Conservation (phyloP, 2,329 filamentous ascomycete genomes). For the Pyrenophora teres region DNA sequence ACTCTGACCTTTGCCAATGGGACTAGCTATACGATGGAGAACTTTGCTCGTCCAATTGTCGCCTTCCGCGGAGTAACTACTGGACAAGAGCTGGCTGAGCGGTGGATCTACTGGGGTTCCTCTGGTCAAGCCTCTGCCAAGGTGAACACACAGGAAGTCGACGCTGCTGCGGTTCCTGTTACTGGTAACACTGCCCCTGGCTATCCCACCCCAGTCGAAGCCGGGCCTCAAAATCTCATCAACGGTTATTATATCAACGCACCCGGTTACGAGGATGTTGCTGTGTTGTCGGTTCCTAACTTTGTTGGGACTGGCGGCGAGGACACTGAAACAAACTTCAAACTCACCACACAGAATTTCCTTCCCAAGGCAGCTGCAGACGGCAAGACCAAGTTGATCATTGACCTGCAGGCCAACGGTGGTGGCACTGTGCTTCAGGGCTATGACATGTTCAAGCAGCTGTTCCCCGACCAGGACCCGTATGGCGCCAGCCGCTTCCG, state of each 20-base stretch:
- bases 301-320: constrained; percentile 40
- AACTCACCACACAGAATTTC: constrained; percentile 49
- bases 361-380: constrained; percentile 51
- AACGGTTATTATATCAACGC: constrained; percentile 53
- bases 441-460: constrained; percentile 64
- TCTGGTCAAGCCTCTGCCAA: background rate
- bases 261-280: constrained; percentile 51
- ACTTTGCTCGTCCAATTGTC: constrained; percentile 49
- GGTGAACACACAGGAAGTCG: background rate
- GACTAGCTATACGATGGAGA: constrained; percentile 46
- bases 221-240: constrained; percentile 49
- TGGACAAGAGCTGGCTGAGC: constrained; percentile 48
- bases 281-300: constrained; percentile 51
- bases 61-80: constrained; percentile 48
- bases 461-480: constrained; percentile 57
- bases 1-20: constrained; percentile 54
- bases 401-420: constrained; percentile 64
- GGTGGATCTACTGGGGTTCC: constrained; percentile 43
- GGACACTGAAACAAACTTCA: constrained; percentile 39
- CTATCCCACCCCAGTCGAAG: constrained; percentile 50
- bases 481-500: constrained; percentile 59
- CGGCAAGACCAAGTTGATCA: constrained; percentile 64
- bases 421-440: constrained; percentile 64
- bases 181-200: constrained; percentile 42
- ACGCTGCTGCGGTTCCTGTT: constrained; percentile 9